Conservation (phyloP, 202 grass and related monocot genomes). For the Cymbopogon flexuosus region DNA sequence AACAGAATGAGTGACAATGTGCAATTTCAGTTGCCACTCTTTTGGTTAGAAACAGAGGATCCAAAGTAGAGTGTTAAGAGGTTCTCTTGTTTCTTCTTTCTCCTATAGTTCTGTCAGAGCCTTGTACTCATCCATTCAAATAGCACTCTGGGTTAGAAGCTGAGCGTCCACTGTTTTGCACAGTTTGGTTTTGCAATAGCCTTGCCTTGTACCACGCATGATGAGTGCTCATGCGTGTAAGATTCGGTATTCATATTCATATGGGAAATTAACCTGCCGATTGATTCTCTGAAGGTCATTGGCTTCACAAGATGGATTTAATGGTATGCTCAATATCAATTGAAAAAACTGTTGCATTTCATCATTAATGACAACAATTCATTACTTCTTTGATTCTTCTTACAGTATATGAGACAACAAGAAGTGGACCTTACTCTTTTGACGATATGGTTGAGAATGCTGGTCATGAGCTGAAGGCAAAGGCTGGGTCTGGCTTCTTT, state of each 20-base stretch:
- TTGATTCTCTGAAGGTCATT: too few species aligned
- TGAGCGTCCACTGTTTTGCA: slow-evolving; percentile 22
- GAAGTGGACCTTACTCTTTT: slow-evolving; percentile 54
- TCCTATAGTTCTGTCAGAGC: neutral
- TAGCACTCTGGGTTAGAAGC: slow-evolving; percentile 30
- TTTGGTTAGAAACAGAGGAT: slow-evolving; percentile 12
- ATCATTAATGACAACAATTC: neutral
- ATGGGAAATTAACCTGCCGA: neutral
- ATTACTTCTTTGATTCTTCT: neutral
- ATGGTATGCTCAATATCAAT: neutral
- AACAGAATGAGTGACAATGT: neutral
- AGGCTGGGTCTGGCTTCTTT: slow-evolving; percentile 65
- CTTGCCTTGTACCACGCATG: neutral
- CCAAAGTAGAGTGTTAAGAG: neutral
- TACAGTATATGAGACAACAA: slow-evolving; percentile 78
- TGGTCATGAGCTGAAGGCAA: slow-evolving; percentile 70
- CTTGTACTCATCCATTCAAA: neutral
- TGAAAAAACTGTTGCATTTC: neutral
- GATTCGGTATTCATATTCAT: neutral
- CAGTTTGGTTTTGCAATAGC: neutral
- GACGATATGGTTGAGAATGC: slow-evolving; percentile 88
- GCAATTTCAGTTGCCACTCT: neutral
- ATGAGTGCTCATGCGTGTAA: neutral
- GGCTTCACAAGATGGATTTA: too few species aligned
- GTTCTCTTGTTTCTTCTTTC: neutral